Evolutionary conservation across 2,329 filamentous ascomycete species (phyloP), one percentile per base, ranked within the genome.

Genomic region (Chaetomiaceae sp.): DNA sequence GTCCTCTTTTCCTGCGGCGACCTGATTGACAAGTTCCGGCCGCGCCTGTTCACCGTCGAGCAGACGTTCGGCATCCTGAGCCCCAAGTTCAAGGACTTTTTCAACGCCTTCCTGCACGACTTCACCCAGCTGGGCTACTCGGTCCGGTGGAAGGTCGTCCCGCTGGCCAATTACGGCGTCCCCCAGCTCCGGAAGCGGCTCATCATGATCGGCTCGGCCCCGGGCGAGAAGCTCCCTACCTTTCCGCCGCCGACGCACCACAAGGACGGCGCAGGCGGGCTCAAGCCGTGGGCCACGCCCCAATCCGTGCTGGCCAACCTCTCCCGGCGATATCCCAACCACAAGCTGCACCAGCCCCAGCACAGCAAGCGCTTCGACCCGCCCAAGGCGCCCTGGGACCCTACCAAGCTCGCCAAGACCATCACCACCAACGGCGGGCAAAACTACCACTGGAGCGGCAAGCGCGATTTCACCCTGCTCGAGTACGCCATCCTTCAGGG

Each of bases 11-110:
- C 75, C 0, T 81, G 80, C 47, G 69, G 73, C 1, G 67, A 77
- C 3, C 67, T 91, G 0, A 69, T 92, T 0, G 68, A 76, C 5
- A 77, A 78, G 33, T 66, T 78, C 0, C 78, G 76, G 0, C 89
- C 90, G 0, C 77, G 89, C 0, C 64, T 94, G 0, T 79, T 89
- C 1, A 95, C 89, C 0, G 71, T 95, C 0, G 90, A 95, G 62
- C 87, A 95, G 64, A 91, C 89, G 0, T 84, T 82, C 48, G 89
- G 88, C 0, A 76, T 95, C 1, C 67, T 80, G 0, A 72, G 75
- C 20, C 69, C 77, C 0, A 68, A 74, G 0, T 82, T 85, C 51
- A 66, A 71, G 11, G 68, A 72, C 0, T 83, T 79, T 48, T 84
- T 91, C 43, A 73, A 78, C 36, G 69, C 75, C 0, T 68, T 91